Base-by-base conservation (phyloP, 495 filamentous ascomycete genomes). In the Cercophora newfieldiana region DNA sequence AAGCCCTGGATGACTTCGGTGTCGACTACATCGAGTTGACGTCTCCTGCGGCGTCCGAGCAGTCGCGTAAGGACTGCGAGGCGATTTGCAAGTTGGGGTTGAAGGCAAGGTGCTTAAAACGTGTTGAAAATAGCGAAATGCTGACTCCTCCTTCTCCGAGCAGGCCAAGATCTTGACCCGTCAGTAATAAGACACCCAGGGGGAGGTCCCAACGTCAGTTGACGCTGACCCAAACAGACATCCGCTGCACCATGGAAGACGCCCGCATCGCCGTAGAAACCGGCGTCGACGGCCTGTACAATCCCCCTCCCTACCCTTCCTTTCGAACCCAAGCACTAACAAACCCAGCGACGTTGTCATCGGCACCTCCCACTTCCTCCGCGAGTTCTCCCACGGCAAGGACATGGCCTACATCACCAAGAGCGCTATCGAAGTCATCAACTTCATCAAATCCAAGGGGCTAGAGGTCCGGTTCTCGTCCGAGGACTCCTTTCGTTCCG, bases 241-340 rank as follows among this genome's bases (percentile, higher is more conserved):
- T 95, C 71, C 86, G 92, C 68, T 96, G 91, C 82, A 86, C 93
- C 76, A 93, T 96, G 90, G 87, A 91, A 66, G 93, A 96, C 85
- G 92, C 91, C 60, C 82, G 87, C 68, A 85, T 94, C 69, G 92
- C 92, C 49, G 90, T 95, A 60, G 85, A 94, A 79, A 92, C 89
- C 24, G 92, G 92, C 69, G 72, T 78, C 28, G 74, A 76, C 44
- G 75, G 75, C 56, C 66, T 89, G 84, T 54, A 55, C n/a, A 48
- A 30, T n/a, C n/a, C 53, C 16, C 16, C 28, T 28, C 25, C 4
- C 2, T 5, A 24, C 30, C 24, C 21, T 19, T 4, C n/a, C 22
- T 25, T 50, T 3, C 3, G 21, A 31, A 47, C 21, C 37, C 33
- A 2, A 1, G 10, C n/a, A 51, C 59, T 61, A 5, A 61, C 44